Percentiles rank a stretch among this genome's conserved stretches.
Conservation (phyloP, 495 filamentous ascomycete species). For the Paragyromitra xinjiangensis region DNA sequence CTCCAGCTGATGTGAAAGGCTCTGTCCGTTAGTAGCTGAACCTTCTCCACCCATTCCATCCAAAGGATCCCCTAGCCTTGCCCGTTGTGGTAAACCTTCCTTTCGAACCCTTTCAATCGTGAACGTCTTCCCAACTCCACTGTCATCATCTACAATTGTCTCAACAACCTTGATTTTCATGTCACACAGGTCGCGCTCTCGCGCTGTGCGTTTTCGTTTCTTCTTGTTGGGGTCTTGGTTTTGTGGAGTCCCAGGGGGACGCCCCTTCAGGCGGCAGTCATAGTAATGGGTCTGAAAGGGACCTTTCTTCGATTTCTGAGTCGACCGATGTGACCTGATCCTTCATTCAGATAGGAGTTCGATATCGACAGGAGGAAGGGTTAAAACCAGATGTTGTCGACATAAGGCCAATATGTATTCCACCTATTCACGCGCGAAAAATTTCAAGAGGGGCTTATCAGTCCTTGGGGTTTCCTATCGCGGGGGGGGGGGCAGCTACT, state of each 20-base stretch:
- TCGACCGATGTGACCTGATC: constrained; percentile 74
- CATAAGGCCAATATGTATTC: constrained; percentile 86
- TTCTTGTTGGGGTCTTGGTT: constrained; percentile 87
- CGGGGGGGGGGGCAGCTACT: constrained; percentile 63
- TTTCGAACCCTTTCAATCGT: constrained; percentile 59
- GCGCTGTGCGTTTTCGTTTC: constrained; percentile 81
- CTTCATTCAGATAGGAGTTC: constrained; percentile 37
- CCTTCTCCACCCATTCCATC: constrained; percentile 48
- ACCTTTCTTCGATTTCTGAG: constrained; percentile 84
- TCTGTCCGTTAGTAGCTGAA: constrained; percentile 45
- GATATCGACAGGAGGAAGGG: constrained; percentile 31
- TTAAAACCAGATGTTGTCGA: constrained; percentile 84
- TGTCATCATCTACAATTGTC: constrained; percentile 52
- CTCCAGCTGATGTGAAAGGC: constrained; percentile 41
- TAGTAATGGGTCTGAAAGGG: constrained; percentile 87
- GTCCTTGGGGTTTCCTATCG: constrained; percentile 35
- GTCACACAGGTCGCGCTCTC: constrained; percentile 82
- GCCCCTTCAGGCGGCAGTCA: constrained; percentile 88
- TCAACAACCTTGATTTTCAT: constrained; percentile 94
- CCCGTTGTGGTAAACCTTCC: constrained; percentile 51
- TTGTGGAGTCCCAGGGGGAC: constrained; percentile 83
- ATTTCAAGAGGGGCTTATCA: constrained; percentile 42
- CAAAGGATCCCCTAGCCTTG: constrained; percentile 47
- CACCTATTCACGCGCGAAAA: constrained; percentile 65
- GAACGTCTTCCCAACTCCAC: constrained; percentile 57